Evolutionary conservation across 1,139 yeast species (phyloP).

Genomic region (Hanseniaspora gamundiae): DNA sequence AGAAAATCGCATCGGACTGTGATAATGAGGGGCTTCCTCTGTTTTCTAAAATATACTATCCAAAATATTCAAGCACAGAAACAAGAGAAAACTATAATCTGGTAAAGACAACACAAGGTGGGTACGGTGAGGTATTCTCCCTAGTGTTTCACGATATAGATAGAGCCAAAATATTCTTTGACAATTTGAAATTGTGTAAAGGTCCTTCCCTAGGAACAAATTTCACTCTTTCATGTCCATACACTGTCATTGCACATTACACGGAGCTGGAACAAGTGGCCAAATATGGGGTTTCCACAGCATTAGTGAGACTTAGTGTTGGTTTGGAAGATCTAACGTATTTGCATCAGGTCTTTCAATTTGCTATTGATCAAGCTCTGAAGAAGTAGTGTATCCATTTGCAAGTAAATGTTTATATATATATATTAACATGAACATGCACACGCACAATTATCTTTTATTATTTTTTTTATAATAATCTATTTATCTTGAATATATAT

Average conservation of each 20-base stretch:
- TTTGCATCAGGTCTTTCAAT: slow-evolving; percentile 35
- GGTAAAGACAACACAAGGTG: slow-evolving; percentile 58
- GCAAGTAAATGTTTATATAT: background rate
- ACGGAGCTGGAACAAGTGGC: slow-evolving; percentile 72
- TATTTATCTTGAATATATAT: too few species aligned
- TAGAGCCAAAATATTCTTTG: slow-evolving; percentile 65
- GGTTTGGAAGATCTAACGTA: slow-evolving; percentile 59
- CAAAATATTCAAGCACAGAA: slow-evolving; percentile 36
- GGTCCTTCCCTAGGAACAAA: slow-evolving; percentile 95
- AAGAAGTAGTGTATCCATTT: background rate
- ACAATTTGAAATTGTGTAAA: slow-evolving; percentile 63
- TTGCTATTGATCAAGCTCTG: slow-evolving; percentile 33
- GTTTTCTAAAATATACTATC: slow-evolving; percentile 60
- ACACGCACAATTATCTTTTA: too few species aligned
- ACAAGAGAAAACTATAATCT: slow-evolving; percentile 58
- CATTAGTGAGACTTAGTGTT: slow-evolving; percentile 71
- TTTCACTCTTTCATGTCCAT: slow-evolving; percentile 86
- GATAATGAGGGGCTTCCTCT: slow-evolving; percentile 27
- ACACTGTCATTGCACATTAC: slow-evolving; percentile 81
- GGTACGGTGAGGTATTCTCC: slow-evolving; percentile 87
- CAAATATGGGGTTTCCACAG: slow-evolving; percentile 74
- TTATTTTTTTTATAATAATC: too few species aligned
- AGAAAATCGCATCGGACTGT: slow-evolving; percentile 16
- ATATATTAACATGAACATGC: too few species aligned
- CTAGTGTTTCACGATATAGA: slow-evolving; percentile 55